A percentile compares a stretch with the other conserved stretches of the same genome.
Conservation (phyloP, 2,329 filamentous ascomycete species). For the Camillea tinctor region DNA sequence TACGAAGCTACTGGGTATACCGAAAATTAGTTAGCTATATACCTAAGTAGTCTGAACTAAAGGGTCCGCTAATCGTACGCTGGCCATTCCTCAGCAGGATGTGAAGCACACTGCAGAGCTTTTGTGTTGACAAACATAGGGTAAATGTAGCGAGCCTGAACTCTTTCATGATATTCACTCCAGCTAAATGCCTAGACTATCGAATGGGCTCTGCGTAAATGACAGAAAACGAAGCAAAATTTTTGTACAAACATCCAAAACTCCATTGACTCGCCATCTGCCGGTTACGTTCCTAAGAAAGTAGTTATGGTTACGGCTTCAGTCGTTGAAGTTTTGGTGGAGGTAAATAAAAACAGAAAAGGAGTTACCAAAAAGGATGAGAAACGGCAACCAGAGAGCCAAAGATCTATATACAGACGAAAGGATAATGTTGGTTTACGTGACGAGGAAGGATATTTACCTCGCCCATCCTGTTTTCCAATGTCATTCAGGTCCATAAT, state of each 20-base stretch:
- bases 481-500: slow-evolving; percentile 19
- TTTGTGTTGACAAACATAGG: background rate
- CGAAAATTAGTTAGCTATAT: background rate
- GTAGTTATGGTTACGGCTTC: background rate
- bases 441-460: slow-evolving; percentile 14
- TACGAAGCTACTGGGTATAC: background rate
- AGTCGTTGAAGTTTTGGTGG: background rate
- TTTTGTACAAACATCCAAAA: background rate
- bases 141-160: background rate
- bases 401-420: slow-evolving; percentile 23
- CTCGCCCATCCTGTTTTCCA: slow-evolving; percentile 13
- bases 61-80: background rate
- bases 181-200: background rate
- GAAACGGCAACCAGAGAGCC: background rate
- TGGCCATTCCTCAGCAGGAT: background rate
- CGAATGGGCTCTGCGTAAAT: background rate
- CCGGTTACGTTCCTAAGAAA: background rate
- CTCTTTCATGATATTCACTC: background rate
- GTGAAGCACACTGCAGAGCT: background rate
- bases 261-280: background rate
- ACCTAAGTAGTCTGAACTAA: background rate
- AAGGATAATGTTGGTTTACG: slow-evolving; percentile 12
- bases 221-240: background rate
- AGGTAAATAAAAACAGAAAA: background rate
- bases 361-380: slow-evolving; percentile 1